These are phyloP conservation scores for Limonium bicolor DNA, from an alignment of 148 eudicot genomes.

Conservation along the genomic window DNA sequence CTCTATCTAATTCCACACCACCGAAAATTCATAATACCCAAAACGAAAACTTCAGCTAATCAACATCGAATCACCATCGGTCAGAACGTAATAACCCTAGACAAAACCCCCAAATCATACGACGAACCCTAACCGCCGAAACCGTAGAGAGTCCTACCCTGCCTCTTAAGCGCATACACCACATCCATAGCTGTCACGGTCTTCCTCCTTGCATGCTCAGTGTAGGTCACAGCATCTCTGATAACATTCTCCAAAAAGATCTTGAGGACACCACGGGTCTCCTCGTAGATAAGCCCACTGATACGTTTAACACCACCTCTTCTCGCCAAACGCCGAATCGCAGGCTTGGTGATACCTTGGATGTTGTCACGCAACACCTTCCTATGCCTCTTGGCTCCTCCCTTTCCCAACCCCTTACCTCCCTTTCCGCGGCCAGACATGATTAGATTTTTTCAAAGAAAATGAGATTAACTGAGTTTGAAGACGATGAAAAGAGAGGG, in stretches of 20 bases:
- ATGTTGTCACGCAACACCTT: constrained; percentile 31
- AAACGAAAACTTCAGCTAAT: too few relatives aligned
- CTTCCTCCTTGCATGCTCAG: too few relatives aligned
- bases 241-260: too few relatives aligned
- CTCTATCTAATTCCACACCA: too few relatives aligned
- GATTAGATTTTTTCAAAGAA: too few relatives aligned
- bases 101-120: too few relatives aligned
- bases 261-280: constrained; percentile 34
- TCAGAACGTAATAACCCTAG: too few relatives aligned
- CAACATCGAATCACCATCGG: too few relatives aligned
- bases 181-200: constrained; percentile 34
- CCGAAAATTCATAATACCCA: too few relatives aligned
- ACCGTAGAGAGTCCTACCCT: too few relatives aligned
- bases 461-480: too few relatives aligned
- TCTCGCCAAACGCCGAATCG: constrained; percentile 29
- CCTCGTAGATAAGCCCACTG: constrained; percentile 30
- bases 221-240: too few relatives aligned
- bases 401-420: constrained; percentile 41
- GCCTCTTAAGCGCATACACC: constrained; percentile 25
- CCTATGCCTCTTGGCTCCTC: constrained; percentile 31
- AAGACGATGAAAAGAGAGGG: neutral
- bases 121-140: constrained; percentile 15
- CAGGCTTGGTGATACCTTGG: constrained; percentile 34
- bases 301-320: constrained; percentile 40
- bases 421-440: constrained; percentile 47